Base-by-base conservation (phyloP, 2,329 filamentous ascomycete genomes). In the Arachnomyces sp. region DNA sequence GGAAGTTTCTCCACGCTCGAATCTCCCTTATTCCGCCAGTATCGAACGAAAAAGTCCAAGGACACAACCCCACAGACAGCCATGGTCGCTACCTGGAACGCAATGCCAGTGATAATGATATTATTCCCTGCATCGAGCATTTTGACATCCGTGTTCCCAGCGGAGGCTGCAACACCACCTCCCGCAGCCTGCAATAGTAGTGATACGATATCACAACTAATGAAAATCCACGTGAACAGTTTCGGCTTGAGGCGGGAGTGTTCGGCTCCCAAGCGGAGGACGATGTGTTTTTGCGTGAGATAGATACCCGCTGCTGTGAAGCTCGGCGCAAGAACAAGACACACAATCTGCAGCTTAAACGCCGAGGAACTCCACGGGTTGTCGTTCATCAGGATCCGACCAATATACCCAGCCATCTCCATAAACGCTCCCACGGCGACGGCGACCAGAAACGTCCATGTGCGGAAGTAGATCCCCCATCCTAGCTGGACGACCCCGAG, bases 221-320 rank as follows among this genome's bases (percentile, higher is more conserved):
- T 73, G 59, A 81, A 81, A 44, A 79, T 69, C 55, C 71, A 71
- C 8, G 76, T 77, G 54, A 78, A 79, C 38, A 68, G 61, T 4
- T 60, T 56, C 5, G 72, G 68, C 31, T 62, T 64, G 39, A 75
- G 60, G 17, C 64, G 61, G 15, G 70, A 73, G 44, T 69, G 59
- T 36, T 69, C 55, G 2, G 62, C 55, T 4, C 77, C 77, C 39
- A 78, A 74, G 36, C 67, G 65, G n/a, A 74, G 54, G 40, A 78
- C 71, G 45, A 79, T 67, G 38, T 77, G 72, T 29, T 75, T 74
- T 9, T 80, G 64, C 3, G 68, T 72, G 21, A 80, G 54, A 59
- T 77, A 78, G 50, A 78, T 71, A 41, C 65, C 69, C 3, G 69
- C 77, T 5, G 70, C 70, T 40, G 72, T 55, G 54, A 75, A 79